Evolutionary conservation across 257 asterid species (phyloP).

Genomic region (Nicotiana noctiflora): DNA sequence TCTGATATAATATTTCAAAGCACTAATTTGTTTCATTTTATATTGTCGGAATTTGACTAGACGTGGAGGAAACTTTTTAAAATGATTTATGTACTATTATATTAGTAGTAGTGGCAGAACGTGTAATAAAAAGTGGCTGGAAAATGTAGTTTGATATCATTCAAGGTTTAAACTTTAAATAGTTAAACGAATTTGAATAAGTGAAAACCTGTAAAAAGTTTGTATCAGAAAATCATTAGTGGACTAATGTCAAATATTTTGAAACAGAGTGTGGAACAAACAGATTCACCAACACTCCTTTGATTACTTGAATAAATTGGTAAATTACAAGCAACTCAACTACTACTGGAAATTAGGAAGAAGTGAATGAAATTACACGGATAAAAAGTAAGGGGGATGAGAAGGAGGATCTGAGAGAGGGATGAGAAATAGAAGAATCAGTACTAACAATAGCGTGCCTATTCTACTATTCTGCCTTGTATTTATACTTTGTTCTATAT

Average conservation of each 20-base stretch:
- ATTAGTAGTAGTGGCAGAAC: not conserved
- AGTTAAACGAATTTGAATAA: not conserved
- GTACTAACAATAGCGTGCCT: too few species aligned
- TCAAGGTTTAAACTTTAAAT: not conserved
- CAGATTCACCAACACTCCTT: too few species aligned
- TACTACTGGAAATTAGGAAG: too few species aligned
- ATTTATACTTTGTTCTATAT: too few species aligned
- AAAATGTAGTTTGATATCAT: not conserved
- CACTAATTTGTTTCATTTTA: not conserved
- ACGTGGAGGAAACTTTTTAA: not conserved
- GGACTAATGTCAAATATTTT: not conserved
- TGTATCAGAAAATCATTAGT: not conserved
- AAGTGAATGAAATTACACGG: too few species aligned
- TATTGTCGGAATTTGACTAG: not conserved
- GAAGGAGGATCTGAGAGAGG: too few species aligned
- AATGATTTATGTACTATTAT: not conserved
- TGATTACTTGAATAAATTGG: too few species aligned
- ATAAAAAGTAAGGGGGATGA: too few species aligned
- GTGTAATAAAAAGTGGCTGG: not conserved
- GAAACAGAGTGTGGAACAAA: too few species aligned
- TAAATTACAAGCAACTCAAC: too few species aligned
- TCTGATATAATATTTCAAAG: not conserved
- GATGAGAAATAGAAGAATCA: too few species aligned
- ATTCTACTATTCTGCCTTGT: too few species aligned
- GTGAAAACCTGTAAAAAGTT: not conserved